phyloP scores from a whole-genome alignment of 2,329 filamentous ascomycete genomes.

The Cryphonectria radicalis region DNA sequence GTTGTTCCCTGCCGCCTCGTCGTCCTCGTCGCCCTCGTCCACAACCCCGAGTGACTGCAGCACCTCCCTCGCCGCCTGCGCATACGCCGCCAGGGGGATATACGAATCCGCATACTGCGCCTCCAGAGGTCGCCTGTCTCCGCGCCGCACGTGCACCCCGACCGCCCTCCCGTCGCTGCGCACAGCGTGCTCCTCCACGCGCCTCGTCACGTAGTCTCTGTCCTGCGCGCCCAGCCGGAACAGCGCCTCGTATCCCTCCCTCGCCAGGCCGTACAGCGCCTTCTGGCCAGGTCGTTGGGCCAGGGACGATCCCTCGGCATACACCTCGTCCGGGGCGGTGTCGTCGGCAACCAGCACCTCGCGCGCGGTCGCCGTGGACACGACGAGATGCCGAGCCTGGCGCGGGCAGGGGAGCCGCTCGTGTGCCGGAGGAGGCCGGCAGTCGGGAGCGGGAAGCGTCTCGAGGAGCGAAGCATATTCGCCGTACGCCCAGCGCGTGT shows the following conservation, averaged over 20 bases:
- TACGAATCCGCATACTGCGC: slow-evolving; percentile 78
- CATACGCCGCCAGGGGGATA: slow-evolving; percentile 73
- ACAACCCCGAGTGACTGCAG: slow-evolving; percentile 50
- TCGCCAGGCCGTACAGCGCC: slow-evolving; percentile 70
- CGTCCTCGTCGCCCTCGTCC: slow-evolving; percentile 44
- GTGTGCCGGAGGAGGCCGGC: slow-evolving; percentile 71
- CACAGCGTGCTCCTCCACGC: slow-evolving; percentile 59
- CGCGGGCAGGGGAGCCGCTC: slow-evolving; percentile 82
- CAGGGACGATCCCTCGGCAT: slow-evolving; percentile 51
- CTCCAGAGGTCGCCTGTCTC: slow-evolving; percentile 77
- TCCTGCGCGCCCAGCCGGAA: slow-evolving; percentile 73
- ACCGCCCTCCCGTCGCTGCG: slow-evolving; percentile 59
- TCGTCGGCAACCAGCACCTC: slow-evolving; percentile 62
- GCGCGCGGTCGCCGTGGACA: slow-evolving; percentile 69
- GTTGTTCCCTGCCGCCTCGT: slow-evolving; percentile 42
- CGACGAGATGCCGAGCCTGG: slow-evolving; percentile 73
- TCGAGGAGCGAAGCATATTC: slow-evolving; percentile 74
- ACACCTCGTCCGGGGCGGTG: slow-evolving; percentile 43
- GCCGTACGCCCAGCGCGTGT: slow-evolving; percentile 83
- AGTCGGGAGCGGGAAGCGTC: slow-evolving; percentile 66
- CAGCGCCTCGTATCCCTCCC: slow-evolving; percentile 72
- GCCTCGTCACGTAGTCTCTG: slow-evolving; percentile 63
- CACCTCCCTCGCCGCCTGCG: slow-evolving; percentile 60
- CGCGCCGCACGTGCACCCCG: slow-evolving; percentile 79
- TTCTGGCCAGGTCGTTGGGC: slow-evolving; percentile 52